These are phyloP conservation scores for Phyllosticta citribraziliensis DNA, from an alignment of 2,329 filamentous ascomycete genomes.

Conservation along the genomic window DNA sequence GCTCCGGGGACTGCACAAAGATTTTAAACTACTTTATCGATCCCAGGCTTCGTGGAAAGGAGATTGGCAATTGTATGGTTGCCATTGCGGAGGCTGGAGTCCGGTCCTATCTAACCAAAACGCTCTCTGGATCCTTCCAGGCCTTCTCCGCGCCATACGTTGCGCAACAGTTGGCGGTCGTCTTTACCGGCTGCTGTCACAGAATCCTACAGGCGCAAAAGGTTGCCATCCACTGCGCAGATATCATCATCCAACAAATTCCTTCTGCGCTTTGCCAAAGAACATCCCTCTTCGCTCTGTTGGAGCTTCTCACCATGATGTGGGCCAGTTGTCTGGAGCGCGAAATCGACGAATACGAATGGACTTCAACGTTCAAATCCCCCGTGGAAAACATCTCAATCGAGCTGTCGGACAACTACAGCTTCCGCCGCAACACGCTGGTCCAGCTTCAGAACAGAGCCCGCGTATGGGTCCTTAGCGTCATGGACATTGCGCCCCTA, in stretches of 20 bases:
- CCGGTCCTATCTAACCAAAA: conserved; percentile 68
- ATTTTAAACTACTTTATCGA: conserved; percentile 91
- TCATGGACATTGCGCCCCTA: conserved; percentile 75
- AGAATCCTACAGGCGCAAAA: conserved; percentile 86
- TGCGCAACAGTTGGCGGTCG: conserved; percentile 74
- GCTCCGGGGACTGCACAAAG: conserved; percentile 81
- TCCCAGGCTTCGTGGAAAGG: conserved; percentile 59
- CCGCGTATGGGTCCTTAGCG: conserved; percentile 67
- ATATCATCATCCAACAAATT: conserved; percentile 73
- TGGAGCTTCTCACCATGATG: conserved; percentile 88
- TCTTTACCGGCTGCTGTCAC: conserved; percentile 87
- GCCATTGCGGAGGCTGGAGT: conserved; percentile 60
- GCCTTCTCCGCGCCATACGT: conserved; percentile 84
- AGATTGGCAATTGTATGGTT: conserved; percentile 53
- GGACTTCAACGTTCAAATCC: conserved; percentile 72
- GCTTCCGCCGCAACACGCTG: conserved; percentile 69
- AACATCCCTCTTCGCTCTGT: conserved; percentile 79
- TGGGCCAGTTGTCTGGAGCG: conserved; percentile 91
- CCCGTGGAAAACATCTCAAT: conserved; percentile 67
- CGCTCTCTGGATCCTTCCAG: conserved; percentile 58
- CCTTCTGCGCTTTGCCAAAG: conserved; percentile 87
- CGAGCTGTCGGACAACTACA: conserved; percentile 88
- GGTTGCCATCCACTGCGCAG: conserved; percentile 72
- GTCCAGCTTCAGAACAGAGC: conserved; percentile 68
- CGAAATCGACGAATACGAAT: conserved; percentile 88